Percentiles rank a stretch among this genome's conserved stretches.
Conservation (phyloP, 495 filamentous ascomycete genomes). For the Penicillium simplicissimum region DNA sequence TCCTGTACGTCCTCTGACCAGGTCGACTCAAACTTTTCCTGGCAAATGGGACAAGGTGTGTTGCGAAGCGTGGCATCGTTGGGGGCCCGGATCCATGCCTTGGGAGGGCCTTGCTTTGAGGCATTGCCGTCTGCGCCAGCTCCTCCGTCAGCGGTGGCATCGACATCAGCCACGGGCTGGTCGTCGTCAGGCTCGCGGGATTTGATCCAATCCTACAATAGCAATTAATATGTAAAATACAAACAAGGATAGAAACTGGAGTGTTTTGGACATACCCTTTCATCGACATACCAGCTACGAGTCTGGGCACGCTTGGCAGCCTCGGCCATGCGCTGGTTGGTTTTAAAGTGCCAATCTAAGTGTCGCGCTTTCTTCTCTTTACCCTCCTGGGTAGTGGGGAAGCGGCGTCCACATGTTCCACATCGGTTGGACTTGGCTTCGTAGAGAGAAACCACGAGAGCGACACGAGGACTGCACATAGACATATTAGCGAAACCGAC, state of each 20-base stretch:
- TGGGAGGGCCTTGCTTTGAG: constrained; percentile 59
- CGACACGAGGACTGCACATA: constrained; percentile 66
- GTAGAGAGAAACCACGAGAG: constrained; percentile 72
- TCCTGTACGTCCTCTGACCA: constrained; percentile 93
- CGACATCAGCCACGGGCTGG: constrained; percentile 44
- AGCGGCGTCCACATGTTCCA: constrained; percentile 87
- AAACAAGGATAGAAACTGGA: constrained; percentile 2
- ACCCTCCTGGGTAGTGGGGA: constrained; percentile 72
- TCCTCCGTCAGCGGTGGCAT: constrained; percentile 36
- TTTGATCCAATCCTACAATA: constrained; percentile 78
- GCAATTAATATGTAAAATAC: not conserved
- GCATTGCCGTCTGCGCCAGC: constrained; percentile 36
- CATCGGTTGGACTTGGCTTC: constrained; percentile 81
- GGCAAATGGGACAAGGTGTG: constrained; percentile 85
- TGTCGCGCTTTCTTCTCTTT: constrained; percentile 85
- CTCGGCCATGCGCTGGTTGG: constrained; percentile 85
- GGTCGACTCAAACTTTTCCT: constrained; percentile 84
- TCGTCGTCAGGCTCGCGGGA: constrained; percentile 74
- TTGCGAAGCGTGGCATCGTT: constrained; percentile 70
- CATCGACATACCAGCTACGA: constrained; percentile 90
- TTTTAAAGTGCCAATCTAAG: constrained; percentile 96
- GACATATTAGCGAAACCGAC: constrained; percentile 24
- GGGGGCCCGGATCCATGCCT: constrained; percentile 79
- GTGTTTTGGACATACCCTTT: constrained; percentile 62
- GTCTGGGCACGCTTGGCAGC: constrained; percentile 78